Base-by-base conservation (phyloP, 2,329 filamentous ascomycete species). In the Xylaria multiplex region DNA sequence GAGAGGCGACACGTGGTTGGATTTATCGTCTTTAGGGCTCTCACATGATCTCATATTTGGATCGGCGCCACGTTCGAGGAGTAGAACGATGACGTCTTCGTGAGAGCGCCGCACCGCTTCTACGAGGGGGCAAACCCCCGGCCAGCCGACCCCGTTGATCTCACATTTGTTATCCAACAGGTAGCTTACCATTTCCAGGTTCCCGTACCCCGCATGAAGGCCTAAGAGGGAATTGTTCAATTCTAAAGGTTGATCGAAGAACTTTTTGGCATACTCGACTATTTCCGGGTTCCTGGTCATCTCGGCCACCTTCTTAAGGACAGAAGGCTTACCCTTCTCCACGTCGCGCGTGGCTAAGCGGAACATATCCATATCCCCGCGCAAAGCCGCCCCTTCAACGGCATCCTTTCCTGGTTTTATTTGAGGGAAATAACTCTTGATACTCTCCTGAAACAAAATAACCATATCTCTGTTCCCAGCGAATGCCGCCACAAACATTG, bases 401-500 rank as follows among this genome's bases (percentile, higher is more conserved):
- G 50, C 11, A 37, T 8, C 35, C 35, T 2, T 37, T 13, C 35
- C 8, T 37, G 35, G 35, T 37, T 37, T 8, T 37, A 9, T 8
- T 2, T 8, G 6, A 37, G 35, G 8, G 2, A 37, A 8, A 8
- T 8, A 8, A 5, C 11, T 8, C 35, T 8, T 37, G 11, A 37
- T 37, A 40, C 40, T 2, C 1, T 53, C 32, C 32, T 53, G 50
- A 22, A 37, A 53, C 37, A 53, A 32, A 3, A 53, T 19, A 8
- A 53, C 32, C 7, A 53, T 40, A 2, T 53, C 30, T 40, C 16
- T 19, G 7, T 53, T 37, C 8, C 50, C 50, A 22, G 30, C 16
- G n/a, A 40, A 53, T 24, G 50, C 50, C 13, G 50, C 50, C 30
- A 40, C 9, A 16, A 14, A 32, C 50, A 53, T 53, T 24, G 50